Evolutionary conservation across 768 basidiomycete genomes (phyloP), one percentile per base, ranked within the genome.

Genomic region (Psilocybe cyanescens): DNA sequence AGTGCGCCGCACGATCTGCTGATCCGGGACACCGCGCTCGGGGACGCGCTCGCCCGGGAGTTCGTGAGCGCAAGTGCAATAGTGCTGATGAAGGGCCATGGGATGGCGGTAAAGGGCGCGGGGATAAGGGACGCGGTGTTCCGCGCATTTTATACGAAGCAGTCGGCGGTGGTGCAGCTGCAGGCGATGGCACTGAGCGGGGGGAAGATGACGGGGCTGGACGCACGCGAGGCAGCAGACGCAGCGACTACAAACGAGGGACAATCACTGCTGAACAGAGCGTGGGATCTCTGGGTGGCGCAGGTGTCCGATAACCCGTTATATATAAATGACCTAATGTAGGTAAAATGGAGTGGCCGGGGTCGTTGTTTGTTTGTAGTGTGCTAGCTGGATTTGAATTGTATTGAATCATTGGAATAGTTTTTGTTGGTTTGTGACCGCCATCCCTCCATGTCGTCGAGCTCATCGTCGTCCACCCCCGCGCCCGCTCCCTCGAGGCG

Each of bases 41-140:
- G 68, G 7, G 63, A 68, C 46, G 68, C 68, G 45, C 62, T 66
- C 4, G 65, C 65, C 7, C 33, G 4, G 33, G 52, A 46, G 49
- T 37, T 53, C 8, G 58, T 55, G 39, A 62, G 60, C 47, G 52
- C 53, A 51, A 62, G 60, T 45, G 52, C 53, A 47, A 6, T 62
- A 4, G 55, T 58, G 45, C 29, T 62, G 31, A 62, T 62, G 61
- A 58, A 55, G 53, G 61, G 61, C 2, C 68, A 68, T 44, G 68
- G 68, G 24, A 68, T 66, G 65, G 65, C 64, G 6, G 57, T 68
- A n/a, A 62, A 11, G 68, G 67, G n/a, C 17, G 63, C 61, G 37
- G 63, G 7, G 33, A 35, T 11, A 11, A 35, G 68, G 24, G 65
- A 68, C 48, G 65, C 62, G 30, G 68, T 68, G 11, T 68, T 61